These are phyloP conservation scores for Musa balbisiana DNA, from an alignment of 202 grass and related monocot genomes.

Conservation along the genomic window DNA sequence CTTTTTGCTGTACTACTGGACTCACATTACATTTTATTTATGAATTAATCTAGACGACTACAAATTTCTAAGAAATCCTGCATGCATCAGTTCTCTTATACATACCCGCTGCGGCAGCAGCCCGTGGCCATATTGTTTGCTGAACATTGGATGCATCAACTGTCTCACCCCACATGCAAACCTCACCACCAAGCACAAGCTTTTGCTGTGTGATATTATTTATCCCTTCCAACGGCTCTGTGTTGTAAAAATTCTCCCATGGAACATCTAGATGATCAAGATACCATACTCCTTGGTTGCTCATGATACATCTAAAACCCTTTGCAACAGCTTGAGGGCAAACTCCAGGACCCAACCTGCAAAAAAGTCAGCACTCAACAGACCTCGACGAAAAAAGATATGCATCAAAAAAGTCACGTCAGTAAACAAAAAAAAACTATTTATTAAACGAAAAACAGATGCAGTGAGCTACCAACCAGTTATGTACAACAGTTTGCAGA, in stretches of 20 bases:
- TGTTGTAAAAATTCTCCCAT: conserved; percentile 77
- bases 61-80: neutral
- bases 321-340: conserved; percentile 77
- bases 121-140: conserved; percentile 96
- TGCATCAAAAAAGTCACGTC: neutral
- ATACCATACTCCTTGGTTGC: conserved; percentile 95
- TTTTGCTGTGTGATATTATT: conserved; percentile 50
- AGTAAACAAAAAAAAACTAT: neutral
- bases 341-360: conserved; percentile 83
- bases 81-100: neutral
- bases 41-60: neutral
- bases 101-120: conserved; percentile 84
- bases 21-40: neutral
- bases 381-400: neutral
- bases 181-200: conserved; percentile 78
- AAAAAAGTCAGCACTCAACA: conserved; percentile 8
- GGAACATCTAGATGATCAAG: conserved; percentile 92
- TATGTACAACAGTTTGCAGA: conserved; percentile 80
- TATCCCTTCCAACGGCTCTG: conserved; percentile 72
- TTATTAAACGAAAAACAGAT: neutral
- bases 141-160: conserved; percentile 73
- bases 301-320: conserved; percentile 94
- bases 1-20: neutral
- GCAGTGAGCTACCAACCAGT: conserved; percentile 44
- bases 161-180: conserved; percentile 94